phyloP scores from a whole-genome alignment of 139 green algal species.

The Chlamydomonas applanata region DNA sequence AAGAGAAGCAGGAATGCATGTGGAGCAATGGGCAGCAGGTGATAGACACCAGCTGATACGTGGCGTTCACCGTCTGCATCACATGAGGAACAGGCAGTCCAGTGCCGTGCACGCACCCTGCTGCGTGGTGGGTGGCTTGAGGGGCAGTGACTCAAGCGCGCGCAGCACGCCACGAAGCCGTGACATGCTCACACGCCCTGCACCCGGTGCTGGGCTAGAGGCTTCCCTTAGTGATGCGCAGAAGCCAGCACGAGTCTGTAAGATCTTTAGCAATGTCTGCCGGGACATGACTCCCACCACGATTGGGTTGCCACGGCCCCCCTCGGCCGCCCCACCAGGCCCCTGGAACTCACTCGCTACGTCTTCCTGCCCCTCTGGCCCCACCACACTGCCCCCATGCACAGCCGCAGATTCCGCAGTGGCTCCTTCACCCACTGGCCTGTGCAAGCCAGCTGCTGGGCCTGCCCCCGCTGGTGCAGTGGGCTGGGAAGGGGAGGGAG shows the following conservation, averaged over 20 bases:
- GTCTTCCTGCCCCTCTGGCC: not conserved
- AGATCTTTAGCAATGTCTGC: constrained; percentile 5
- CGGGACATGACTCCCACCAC: constrained; percentile 2
- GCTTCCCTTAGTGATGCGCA: not conserved
- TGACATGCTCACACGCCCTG: not conserved
- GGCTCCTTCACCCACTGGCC: no score
- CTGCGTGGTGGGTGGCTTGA: not conserved
- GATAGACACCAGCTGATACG: no score
- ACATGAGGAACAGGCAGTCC: no score
- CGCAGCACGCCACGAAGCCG: not conserved
- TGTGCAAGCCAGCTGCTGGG: no score
- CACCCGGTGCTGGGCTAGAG: not conserved
- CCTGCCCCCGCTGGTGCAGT: no score
- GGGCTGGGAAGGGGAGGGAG: no score
- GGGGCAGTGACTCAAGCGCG: not conserved
- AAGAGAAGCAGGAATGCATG: no score
- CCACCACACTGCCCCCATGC: not conserved
- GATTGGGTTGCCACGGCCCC: not conserved
- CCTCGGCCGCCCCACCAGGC: not conserved
- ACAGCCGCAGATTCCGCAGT: not conserved
- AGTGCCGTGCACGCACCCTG: not conserved
- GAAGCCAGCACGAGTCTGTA: not conserved
- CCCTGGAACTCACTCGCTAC: not conserved
- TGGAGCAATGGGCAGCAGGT: no score
- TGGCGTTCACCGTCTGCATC: no score